Conservation (phyloP, 805 yeast species). For the Kodamaea leandrae region DNA sequence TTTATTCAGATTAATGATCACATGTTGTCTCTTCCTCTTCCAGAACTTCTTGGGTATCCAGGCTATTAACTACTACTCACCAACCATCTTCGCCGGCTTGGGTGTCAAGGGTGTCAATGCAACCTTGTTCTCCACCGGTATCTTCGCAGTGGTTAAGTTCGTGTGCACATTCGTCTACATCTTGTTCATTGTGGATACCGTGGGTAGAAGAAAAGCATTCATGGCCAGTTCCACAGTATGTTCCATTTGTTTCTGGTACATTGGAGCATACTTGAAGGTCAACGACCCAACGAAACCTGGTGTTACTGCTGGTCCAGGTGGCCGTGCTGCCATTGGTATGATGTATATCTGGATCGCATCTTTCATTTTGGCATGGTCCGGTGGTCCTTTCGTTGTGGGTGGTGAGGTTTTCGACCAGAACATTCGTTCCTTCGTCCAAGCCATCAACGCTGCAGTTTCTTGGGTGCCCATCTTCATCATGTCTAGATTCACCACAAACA, state of each 20-base stretch:
- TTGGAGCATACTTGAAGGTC: constrained; percentile 35
- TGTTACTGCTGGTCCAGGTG: constrained; percentile 35
- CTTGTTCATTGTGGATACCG: constrained; percentile 33
- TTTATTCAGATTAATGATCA: constrained; percentile 28
- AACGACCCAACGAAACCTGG: constrained; percentile 35
- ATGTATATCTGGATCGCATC: constrained; percentile 44
- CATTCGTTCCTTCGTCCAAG: constrained; percentile 39
- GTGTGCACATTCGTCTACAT: constrained; percentile 34
- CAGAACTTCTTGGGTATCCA: constrained; percentile 42
- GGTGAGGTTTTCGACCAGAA: constrained; percentile 40
- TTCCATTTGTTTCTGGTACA: constrained; percentile 38
- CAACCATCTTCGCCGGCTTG: constrained; percentile 32
- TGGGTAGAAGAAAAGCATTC: constrained; percentile 36
- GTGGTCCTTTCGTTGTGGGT: constrained; percentile 41
- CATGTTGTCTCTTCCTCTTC: constrained; percentile 33
- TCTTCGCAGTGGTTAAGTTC: constrained; percentile 40
- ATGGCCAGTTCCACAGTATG: constrained; percentile 35
- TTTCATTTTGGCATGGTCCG: constrained; percentile 40
- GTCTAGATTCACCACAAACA: constrained; percentile 33
- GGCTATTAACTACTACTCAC: constrained; percentile 39
- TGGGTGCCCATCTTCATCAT: constrained; percentile 40
- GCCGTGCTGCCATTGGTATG: constrained; percentile 38
- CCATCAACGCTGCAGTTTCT: constrained; percentile 39
- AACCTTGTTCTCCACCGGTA: constrained; percentile 37
- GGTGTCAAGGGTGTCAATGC: constrained; percentile 39